Evolutionary conservation across 768 basidiomycete genomes (phyloP).

Genomic region (Rhizopogon vesiculosus): DNA sequence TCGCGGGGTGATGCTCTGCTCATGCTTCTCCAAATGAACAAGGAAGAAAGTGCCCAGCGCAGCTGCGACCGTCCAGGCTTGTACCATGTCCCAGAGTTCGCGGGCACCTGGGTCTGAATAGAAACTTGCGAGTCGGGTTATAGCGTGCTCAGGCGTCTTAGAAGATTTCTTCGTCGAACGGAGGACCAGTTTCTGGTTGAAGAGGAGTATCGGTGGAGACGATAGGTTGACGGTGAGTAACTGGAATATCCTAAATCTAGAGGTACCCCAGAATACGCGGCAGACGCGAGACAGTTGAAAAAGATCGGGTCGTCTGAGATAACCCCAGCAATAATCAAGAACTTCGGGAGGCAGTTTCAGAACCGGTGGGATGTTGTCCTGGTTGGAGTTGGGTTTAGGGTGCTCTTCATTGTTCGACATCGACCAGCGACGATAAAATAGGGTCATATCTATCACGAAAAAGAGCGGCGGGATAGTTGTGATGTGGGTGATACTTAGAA

Average conservation of each 20-base stretch:
- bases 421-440: neutral
- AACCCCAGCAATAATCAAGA: neutral
- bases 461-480: neutral
- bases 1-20: neutral
- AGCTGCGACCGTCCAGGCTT: neutral
- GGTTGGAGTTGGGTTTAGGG: neutral
- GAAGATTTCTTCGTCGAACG: neutral
- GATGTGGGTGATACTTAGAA: neutral
- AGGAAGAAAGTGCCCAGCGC: neutral
- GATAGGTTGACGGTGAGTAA: neutral
- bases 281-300: neutral
- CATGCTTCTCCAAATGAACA: neutral
- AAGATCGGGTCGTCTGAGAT: neutral
- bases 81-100: neutral
- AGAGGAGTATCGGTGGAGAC: neutral
- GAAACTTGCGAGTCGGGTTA: neutral
- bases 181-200: neutral
- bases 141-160: neutral
- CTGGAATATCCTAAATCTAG: neutral
- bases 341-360: neutral
- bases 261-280: neutral
- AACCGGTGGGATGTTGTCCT: neutral
- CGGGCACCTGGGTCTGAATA: neutral
- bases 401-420: neutral
- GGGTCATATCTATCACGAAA: neutral